A percentile compares a stretch with the other conserved stretches of the same genome.
Evolutionary conservation across 495 filamentous ascomycete genomes (phyloP).

Genomic region (Wilcoxina mikolae): DNA sequence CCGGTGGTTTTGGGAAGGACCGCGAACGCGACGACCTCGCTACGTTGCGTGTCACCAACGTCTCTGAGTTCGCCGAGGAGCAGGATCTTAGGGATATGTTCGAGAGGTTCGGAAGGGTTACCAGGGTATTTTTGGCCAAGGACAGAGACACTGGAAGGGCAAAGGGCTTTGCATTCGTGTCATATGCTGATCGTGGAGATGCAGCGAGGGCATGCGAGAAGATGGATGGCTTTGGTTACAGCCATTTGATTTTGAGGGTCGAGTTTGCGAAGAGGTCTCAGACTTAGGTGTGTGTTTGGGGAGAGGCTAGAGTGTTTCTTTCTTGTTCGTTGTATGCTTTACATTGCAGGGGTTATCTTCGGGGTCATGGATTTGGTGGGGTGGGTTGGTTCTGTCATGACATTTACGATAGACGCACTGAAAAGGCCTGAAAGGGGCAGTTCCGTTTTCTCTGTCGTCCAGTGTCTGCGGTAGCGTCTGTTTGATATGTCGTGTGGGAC

Average conservation of each 20-base stretch:
- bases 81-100: slow-evolving; percentile 90
- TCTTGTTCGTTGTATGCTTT: too few species aligned
- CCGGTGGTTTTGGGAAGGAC: slow-evolving; percentile 71
- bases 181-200: slow-evolving; percentile 75
- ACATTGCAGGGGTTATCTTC: too few species aligned
- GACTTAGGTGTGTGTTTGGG: neutral
- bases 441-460: too few species aligned
- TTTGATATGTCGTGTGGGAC: too few species aligned
- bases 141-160: slow-evolving; percentile 87
- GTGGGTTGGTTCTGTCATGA: neutral
- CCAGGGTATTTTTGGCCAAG: slow-evolving; percentile 86
- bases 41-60: slow-evolving; percentile 92
- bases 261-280: slow-evolving; percentile 60
- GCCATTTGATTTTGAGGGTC: slow-evolving; percentile 76
- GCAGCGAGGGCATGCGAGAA: slow-evolving; percentile 86
- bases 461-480: too few species aligned
- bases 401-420: neutral
- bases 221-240: slow-evolving; percentile 93
- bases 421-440: neutral
- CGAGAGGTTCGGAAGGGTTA: slow-evolving; percentile 90
- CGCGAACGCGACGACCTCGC: slow-evolving; percentile 90
- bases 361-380: neutral
- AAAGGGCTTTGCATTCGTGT: slow-evolving; percentile 98
- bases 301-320: neutral
- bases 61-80: slow-evolving; percentile 95